Percentiles rank a stretch among this genome's conserved stretches.
Evolutionary conservation across 768 basidiomycete genomes (phyloP).

Genomic region (Suillus cothurnatus): DNA sequence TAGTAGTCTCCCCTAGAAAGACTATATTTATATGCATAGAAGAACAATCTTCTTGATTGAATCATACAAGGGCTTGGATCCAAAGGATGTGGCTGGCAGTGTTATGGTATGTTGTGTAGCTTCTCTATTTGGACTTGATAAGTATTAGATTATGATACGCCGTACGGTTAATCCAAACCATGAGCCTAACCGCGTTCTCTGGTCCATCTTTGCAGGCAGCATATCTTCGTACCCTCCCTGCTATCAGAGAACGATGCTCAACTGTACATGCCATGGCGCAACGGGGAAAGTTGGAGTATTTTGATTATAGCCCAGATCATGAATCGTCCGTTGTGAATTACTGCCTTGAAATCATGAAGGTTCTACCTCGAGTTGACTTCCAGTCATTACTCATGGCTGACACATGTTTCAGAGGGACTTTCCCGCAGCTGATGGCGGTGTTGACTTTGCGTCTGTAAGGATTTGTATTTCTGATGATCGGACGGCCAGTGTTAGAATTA

Average conservation of each 20-base stretch:
- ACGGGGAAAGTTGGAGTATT: slow-evolving; percentile 77
- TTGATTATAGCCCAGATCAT: slow-evolving; percentile 80
- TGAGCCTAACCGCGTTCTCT: slow-evolving; percentile 2
- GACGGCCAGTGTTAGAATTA: slow-evolving; percentile 5
- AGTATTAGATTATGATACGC: too few relatives aligned
- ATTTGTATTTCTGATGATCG: not conserved
- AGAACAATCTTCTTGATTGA: not conserved
- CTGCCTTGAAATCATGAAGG: slow-evolving; percentile 79
- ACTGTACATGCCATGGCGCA: slow-evolving; percentile 79
- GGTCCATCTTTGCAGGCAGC: slow-evolving; percentile 35
- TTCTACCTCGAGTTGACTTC: slow-evolving; percentile 2
- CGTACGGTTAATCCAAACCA: slow-evolving; percentile 4
- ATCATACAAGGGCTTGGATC: too few relatives aligned
- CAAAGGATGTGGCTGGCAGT: not conserved
- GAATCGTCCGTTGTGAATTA: slow-evolving; percentile 70
- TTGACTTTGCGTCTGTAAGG: slow-evolving; percentile 63
- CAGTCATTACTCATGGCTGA: slow-evolving; percentile 12
- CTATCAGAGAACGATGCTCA: slow-evolving; percentile 86
- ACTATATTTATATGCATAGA: not conserved
- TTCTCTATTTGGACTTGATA: not conserved
- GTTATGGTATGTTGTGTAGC: not conserved
- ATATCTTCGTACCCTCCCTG: slow-evolving; percentile 83
- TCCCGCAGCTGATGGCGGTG: slow-evolving; percentile 35
- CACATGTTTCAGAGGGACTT: slow-evolving; percentile 70
- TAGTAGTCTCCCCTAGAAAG: not conserved